Base-by-base conservation (phyloP, 768 basidiomycete genomes). In the Auriscalpium orientale region DNA sequence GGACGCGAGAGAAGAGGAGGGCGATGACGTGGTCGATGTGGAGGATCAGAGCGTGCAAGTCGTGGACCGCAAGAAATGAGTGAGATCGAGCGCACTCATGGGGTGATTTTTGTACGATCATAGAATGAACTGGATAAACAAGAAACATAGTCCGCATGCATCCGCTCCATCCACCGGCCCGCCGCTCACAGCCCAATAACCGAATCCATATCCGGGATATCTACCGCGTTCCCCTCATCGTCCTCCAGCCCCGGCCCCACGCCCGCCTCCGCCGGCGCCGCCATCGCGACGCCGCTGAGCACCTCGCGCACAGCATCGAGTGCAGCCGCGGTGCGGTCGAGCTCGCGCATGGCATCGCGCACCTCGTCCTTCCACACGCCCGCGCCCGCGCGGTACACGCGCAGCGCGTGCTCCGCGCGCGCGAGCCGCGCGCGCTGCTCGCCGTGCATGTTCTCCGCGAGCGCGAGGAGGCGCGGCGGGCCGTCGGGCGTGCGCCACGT, bases 1-100 rank as follows among this genome's bases (percentile, higher is more conserved):
- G 48, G 62, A 66, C 20, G 4, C 34, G 5, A 22, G 35, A 10
- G 20, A 50, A n/a, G 49, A 51, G 12, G 44, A 50, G 15, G 49
- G 55, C 9, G 49, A 22, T 33, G 50, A 52, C 11, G 50, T 43
- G 40, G 18, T 37, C 6, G 43, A 52, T 13, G 20, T 46, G 15
- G 56, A 56, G 34, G 56, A 37, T 33, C 49, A 37, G 36, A 56
- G 51, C 20, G 18, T 10, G 50, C 8, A 18, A n/a, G 37, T 5
- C 43, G 28, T 4, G 49, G 33, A 16, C 18, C n/a, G 28, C 28
- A 28, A 28, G 28, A 28, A 5, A 28, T 28, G 28, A 28, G 28
- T 28, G 28, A 28, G 28, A 28, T 2, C 2, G 28, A 28, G 28
- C 7, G 28, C 28, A 7, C 28, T 28, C 28, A 7, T 28, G 28